Evolutionary conservation across 805 yeast species (phyloP).

Genomic region (Candida andamanensis): DNA sequence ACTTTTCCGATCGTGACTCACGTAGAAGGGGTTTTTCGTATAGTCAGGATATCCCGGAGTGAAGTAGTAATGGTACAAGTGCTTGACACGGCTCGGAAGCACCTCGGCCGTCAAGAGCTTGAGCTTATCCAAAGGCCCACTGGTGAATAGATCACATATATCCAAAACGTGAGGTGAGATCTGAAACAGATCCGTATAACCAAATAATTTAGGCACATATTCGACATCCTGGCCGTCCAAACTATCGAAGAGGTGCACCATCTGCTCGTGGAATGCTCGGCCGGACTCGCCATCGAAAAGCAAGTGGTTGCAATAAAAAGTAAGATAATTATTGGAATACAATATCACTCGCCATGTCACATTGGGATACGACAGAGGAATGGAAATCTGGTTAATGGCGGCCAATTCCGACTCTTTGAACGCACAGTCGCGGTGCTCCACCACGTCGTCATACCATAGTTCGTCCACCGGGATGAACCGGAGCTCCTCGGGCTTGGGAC

Average conservation of each 20-base stretch:
- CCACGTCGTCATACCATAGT: slow-evolving; percentile 19
- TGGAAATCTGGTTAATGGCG: slow-evolving; percentile 2
- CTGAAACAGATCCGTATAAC: not conserved
- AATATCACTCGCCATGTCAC: slow-evolving; percentile 17
- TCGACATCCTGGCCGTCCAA: not conserved
- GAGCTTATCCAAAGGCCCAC: not conserved
- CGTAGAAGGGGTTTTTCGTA: slow-evolving; percentile 4
- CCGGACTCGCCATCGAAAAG: slow-evolving; percentile 32
- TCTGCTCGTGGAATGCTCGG: slow-evolving; percentile 21
- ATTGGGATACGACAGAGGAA: not conserved
- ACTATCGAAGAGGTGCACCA: slow-evolving; percentile 8
- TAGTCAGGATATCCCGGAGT: slow-evolving; percentile 4
- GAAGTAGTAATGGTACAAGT: slow-evolving; percentile 3
- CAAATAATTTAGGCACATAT: not conserved
- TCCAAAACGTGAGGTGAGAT: not conserved
- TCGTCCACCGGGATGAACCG: slow-evolving; percentile 8
- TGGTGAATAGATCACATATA: not conserved
- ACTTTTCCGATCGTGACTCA: not conserved
- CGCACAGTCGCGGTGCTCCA: slow-evolving; percentile 6
- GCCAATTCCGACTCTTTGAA: slow-evolving; percentile 13
- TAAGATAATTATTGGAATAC: slow-evolving; percentile 15
- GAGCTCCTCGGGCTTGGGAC: not conserved
- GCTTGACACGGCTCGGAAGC: slow-evolving; percentile 1
- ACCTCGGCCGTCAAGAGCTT: not conserved
- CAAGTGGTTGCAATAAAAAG: slow-evolving; percentile 23